Conservation (phyloP, 352 stramenopile species). For the Globisporangium nodosum region DNA sequence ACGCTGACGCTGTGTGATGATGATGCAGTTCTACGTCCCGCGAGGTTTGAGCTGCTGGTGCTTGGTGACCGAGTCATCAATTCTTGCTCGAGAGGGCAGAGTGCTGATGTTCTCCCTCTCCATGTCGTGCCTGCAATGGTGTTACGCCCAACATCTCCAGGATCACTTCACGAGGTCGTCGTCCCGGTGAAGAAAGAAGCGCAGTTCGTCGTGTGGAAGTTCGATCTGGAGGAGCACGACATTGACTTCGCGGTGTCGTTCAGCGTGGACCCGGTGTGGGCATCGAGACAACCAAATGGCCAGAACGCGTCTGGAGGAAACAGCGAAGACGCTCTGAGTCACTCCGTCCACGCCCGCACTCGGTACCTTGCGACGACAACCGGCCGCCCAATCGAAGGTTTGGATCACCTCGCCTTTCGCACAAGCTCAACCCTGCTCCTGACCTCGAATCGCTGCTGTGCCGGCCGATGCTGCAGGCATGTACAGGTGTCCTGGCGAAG, state of each 20-base stretch:
- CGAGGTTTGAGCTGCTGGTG: neutral
- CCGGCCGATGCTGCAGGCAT: constrained; percentile 18
- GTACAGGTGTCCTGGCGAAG: constrained; percentile 51
- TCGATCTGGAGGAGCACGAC: constrained; percentile 77
- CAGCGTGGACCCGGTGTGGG: constrained; percentile 11
- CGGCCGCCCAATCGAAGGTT: constrained; percentile 51
- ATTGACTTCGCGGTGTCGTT: constrained; percentile 75
- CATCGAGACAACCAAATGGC: constrained; percentile 19
- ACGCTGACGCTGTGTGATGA: neutral
- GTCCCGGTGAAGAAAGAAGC: constrained; percentile 30
- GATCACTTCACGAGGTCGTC: constrained; percentile 53
- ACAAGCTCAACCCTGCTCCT: neutral
- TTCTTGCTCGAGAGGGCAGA: neutral
- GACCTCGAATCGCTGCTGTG: neutral
- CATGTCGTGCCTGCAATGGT: neutral
- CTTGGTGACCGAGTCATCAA: neutral
- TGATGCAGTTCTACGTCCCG: neutral
- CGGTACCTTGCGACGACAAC: constrained; percentile 47
- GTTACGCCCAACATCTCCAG: constrained; percentile 3
- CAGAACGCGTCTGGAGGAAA: neutral
- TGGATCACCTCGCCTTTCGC: neutral
- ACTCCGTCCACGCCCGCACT: constrained; percentile 60
- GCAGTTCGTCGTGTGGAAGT: constrained; percentile 80
- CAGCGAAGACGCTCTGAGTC: constrained; percentile 23
- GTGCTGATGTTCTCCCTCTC: neutral